phyloP scores from a whole-genome alignment of 1,284 basidiomycete species.

The Sporisorium scitamineum region DNA sequence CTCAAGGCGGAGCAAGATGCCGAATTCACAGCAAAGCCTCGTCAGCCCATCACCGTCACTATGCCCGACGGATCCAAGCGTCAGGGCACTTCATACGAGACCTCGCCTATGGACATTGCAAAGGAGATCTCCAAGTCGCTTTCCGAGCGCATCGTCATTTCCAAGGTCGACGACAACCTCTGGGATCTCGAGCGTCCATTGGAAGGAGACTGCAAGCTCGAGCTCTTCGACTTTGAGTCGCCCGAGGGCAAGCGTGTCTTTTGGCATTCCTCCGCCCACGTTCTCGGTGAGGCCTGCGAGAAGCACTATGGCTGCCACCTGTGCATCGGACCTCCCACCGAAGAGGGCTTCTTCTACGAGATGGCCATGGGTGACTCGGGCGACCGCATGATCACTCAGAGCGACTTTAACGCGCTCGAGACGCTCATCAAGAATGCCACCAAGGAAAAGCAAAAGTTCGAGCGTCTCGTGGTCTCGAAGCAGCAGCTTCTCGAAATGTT shows the following conservation, averaged over 20 bases:
- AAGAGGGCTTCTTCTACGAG: conserved; percentile 99
- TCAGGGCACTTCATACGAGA: conserved; percentile 91
- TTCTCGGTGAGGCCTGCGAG: conserved; percentile 97
- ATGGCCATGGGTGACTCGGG: conserved; percentile 75
- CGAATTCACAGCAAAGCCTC: conserved; percentile 83
- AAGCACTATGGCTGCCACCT: conserved; percentile 97
- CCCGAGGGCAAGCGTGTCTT: conserved; percentile 89
- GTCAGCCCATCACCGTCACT: conserved; percentile 85
- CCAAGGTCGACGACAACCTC: conserved; percentile 89
- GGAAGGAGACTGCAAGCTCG: conserved; percentile 83
- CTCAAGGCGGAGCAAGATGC: conserved; percentile 88
- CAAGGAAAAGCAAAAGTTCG: conserved; percentile 98
- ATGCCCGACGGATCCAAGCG: conserved; percentile 87
- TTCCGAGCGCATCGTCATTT: conserved; percentile 90
- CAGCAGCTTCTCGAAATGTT: conserved; percentile 97
- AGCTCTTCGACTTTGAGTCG: conserved; percentile 93
- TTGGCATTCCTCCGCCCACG: conserved; percentile 99
- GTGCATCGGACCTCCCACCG: conserved; percentile 95
- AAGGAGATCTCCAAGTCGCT: conserved; percentile 87
- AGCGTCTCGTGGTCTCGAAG: conserved; percentile 91
- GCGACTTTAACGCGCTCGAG: conserved; percentile 90
- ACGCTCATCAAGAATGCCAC: conserved; percentile 87
- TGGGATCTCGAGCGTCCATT: conserved; percentile 97
- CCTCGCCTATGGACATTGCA: conserved; percentile 92
- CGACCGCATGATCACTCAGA: conserved; percentile 68